Percentiles rank a stretch among this genome's conserved stretches.
These are phyloP conservation scores for Clavispora fructus DNA, from an alignment of 805 yeast species.

Conservation along the genomic window DNA sequence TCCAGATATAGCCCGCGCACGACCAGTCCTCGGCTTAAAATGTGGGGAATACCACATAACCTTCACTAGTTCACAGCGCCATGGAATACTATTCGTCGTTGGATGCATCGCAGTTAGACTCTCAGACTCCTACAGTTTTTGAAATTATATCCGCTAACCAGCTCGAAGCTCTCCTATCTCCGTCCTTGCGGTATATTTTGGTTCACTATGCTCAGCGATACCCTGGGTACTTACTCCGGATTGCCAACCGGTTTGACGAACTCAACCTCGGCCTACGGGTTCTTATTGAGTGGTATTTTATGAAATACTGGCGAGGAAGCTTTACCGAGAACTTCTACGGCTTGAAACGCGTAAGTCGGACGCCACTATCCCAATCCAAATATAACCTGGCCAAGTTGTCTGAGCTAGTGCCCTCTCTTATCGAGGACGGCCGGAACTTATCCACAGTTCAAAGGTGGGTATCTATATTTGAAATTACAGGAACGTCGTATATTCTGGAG, in stretches of 20 bases:
- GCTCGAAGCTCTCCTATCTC: constrained; percentile 69
- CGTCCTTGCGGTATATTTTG: constrained; percentile 73
- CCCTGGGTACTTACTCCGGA: constrained; percentile 60
- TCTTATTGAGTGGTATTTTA: constrained; percentile 62
- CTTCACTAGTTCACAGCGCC: background rate
- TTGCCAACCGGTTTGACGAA: constrained; percentile 75
- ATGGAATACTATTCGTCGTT: constrained; percentile 81
- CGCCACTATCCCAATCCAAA: constrained; percentile 25
- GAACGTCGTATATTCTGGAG: constrained; percentile 62
- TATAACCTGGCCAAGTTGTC: constrained; percentile 29
- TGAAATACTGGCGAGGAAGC: constrained; percentile 73
- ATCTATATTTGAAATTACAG: constrained; percentile 55
- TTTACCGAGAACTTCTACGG: constrained; percentile 94
- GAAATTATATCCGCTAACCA: constrained; percentile 82
- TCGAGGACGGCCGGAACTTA: constrained; percentile 51
- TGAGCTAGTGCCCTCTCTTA: constrained; percentile 34
- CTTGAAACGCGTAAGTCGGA: constrained; percentile 54
- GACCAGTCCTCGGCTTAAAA: background rate
- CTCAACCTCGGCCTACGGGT: constrained; percentile 57
- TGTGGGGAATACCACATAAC: background rate
- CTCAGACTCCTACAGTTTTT: constrained; percentile 78
- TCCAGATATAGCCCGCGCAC: background rate
- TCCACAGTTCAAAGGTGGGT: constrained; percentile 47
- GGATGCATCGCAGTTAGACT: constrained; percentile 70
- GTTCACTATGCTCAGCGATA: constrained; percentile 75